A percentile compares a stretch with the other conserved stretches of the same genome.
phyloP scores from a whole-genome alignment of 306 rosid species.

The Ammopiptanthus mongolicus region DNA sequence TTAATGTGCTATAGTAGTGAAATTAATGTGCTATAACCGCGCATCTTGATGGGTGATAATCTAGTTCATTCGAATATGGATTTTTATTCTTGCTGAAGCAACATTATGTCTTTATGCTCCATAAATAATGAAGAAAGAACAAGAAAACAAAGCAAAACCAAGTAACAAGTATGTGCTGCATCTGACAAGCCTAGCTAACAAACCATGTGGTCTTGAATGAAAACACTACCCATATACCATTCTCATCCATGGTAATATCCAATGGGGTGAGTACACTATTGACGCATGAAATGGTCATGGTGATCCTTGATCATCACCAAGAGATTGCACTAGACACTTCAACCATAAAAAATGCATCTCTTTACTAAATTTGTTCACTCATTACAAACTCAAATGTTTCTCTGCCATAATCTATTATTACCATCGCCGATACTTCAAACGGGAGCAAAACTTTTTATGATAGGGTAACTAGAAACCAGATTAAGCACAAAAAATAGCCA shows the following conservation, averaged over 20 bases:
- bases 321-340: background rate
- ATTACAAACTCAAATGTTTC: background rate
- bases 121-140: background rate
- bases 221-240: background rate
- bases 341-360: background rate
- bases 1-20: background rate
- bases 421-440: conserved; percentile 9
- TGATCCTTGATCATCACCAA: conserved; percentile 6
- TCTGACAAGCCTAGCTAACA: background rate
- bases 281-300: background rate
- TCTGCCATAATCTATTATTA: conserved; percentile 2
- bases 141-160: background rate
- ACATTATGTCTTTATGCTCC: background rate
- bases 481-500: conserved; percentile 9
- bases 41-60: background rate
- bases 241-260: background rate
- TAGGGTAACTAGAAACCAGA: conserved; percentile 8
- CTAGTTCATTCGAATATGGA: background rate
- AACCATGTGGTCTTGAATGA: background rate
- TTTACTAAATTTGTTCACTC: background rate
- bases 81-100: background rate
- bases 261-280: background rate
- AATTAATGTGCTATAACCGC: too few relatives aligned
- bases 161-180: background rate
- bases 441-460: conserved; percentile 20